Evolutionary conservation across 108 stramenopile genomes (phyloP).

Genomic region (Skeletonema tropicum): DNA sequence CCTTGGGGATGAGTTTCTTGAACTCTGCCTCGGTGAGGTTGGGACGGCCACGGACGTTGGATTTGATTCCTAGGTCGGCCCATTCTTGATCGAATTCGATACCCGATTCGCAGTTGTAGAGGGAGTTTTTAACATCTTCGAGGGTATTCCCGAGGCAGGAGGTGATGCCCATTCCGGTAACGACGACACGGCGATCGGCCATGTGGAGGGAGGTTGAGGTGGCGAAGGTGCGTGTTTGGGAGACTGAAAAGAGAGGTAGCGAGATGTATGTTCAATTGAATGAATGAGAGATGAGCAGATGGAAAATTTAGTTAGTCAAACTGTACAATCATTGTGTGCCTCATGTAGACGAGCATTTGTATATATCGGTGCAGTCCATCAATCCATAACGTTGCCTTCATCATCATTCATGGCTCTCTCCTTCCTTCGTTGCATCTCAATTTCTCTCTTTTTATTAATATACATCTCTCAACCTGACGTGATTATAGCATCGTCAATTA

Average conservation of each 20-base stretch:
- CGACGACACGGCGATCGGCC: conserved; percentile 77
- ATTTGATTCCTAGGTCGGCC: conserved; percentile 88
- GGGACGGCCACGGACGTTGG: conserved; percentile 82
- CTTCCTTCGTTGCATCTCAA: too few relatives aligned
- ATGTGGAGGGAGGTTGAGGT: conserved; percentile 59
- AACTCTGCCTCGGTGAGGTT: conserved; percentile 75
- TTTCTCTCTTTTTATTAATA: too few relatives aligned
- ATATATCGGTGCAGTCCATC: too few relatives aligned
- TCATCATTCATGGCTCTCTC: too few relatives aligned
- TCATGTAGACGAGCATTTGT: too few relatives aligned
- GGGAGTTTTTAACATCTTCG: conserved; percentile 83
- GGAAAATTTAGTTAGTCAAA: too few relatives aligned
- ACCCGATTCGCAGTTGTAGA: conserved; percentile 69
- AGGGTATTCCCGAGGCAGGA: conserved; percentile 92
- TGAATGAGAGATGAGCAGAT: too few relatives aligned
- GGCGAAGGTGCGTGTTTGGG: conserved; percentile 11
- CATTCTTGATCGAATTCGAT: conserved; percentile 78
- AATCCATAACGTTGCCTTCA: too few relatives aligned
- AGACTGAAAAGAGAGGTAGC: not conserved
- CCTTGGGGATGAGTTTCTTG: conserved; percentile 88
- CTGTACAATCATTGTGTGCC: too few relatives aligned
- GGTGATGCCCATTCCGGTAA: conserved; percentile 93
- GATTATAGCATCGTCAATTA: too few relatives aligned
- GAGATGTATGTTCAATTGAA: too few relatives aligned
- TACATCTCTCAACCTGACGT: too few relatives aligned